These are phyloP conservation scores for Yarrowia sp. DNA, from an alignment of 805 yeast species.

Conservation along the genomic window DNA sequence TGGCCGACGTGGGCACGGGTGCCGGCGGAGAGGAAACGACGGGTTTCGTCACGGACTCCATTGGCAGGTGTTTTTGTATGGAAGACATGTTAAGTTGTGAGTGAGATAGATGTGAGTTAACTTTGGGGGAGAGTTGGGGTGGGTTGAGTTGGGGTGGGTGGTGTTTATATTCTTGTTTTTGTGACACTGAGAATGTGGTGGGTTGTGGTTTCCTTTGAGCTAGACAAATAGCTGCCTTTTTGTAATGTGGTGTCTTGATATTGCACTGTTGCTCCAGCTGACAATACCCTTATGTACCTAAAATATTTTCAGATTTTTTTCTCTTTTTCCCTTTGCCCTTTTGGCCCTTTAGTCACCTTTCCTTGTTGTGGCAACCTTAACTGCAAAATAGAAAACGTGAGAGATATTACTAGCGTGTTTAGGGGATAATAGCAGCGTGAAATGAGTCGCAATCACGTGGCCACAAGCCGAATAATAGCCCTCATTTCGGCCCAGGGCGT, in stretches of 20 bases:
- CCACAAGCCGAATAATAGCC: too few relatives aligned
- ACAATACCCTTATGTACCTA: conserved; percentile 9
- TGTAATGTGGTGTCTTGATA: too few relatives aligned
- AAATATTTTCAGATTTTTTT: background rate
- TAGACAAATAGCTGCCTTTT: too few relatives aligned
- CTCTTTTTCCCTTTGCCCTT: background rate
- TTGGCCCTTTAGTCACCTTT: background rate
- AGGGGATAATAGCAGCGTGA: background rate
- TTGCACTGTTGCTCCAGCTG: too few relatives aligned
- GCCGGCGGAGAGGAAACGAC: background rate
- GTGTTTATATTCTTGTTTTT: background rate
- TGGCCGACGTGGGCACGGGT: background rate
- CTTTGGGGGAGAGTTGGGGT: background rate
- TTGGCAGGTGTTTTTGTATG: background rate
- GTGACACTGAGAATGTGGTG: background rate
- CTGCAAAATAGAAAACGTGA: background rate
- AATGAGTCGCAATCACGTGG: background rate
- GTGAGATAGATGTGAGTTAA: background rate
- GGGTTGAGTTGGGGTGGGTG: background rate
- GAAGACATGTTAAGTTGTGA: background rate
- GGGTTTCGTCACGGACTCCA: background rate
- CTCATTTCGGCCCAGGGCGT: too few relatives aligned
- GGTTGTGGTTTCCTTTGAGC: too few relatives aligned
- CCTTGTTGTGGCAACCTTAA: conserved; percentile 1
- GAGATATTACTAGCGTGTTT: background rate